Base-by-base conservation (phyloP, 2,329 filamentous ascomycete species). In the Stemphylium vesicarium region DNA sequence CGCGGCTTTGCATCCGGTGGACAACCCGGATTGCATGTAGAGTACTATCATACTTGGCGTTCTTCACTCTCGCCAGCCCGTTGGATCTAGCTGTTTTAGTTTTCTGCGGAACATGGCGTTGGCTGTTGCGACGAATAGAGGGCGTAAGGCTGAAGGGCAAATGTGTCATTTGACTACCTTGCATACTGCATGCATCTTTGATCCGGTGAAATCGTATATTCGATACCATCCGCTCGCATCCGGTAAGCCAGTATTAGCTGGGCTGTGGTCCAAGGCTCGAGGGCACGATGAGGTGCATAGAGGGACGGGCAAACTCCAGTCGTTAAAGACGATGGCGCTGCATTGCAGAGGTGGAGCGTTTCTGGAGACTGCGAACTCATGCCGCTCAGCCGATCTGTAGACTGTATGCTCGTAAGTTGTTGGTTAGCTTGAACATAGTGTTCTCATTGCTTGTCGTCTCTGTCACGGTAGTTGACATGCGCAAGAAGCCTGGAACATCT, bases 131-230 rank as follows among this genome's bases (percentile, higher is more conserved):
- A 41, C 45, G 36, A 60, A 58, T 43, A 2, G 29, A 20, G 39
- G 48, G n/a, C 31, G 44, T 51, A 43, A 60, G 56, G 58, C 63
- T 63, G 63, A 53, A 16, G 16, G n/a, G 15, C 26, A 31, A 41
- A 43, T 16, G 15, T 42, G 50, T 56, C 53, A 57, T 43, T 42
- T 40, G 54, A 55, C 47, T 31, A 37, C 43, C 18, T 43, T 45
- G 39, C 51, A 57, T 49, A 22, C 29, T 36, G 37, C 36, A 56
- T 60, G 47, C 53, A 52, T 41, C 10, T 4, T 58, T 46, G 33
- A 26, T 64, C 63, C 64, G 64, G 64, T 66, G 56, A 57, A 26
- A 26, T 49, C 42, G 26, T 45, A 50, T 47, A 29, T 37, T 50
- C 33, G 26, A 26, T 43, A n/a, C 15, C 22, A 5, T 36, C 48